These are phyloP conservation scores for Daedaleopsis sinensis DNA, from an alignment of 768 basidiomycete genomes.

Conservation along the genomic window DNA sequence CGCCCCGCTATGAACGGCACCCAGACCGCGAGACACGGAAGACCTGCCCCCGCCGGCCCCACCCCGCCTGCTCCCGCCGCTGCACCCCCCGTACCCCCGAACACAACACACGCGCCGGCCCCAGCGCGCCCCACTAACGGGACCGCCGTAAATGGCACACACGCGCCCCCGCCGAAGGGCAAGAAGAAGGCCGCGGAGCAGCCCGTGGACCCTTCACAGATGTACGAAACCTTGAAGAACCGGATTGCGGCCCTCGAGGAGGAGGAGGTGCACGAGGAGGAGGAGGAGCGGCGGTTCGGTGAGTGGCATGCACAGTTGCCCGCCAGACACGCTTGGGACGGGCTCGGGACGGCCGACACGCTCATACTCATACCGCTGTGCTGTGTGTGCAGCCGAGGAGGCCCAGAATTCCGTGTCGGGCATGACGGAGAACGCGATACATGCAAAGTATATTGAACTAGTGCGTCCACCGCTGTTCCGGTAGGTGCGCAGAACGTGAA, in stretches of 20 bases:
- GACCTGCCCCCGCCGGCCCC: constrained; percentile 35
- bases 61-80: constrained; percentile 58
- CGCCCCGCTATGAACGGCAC: constrained; percentile 24
- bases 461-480: constrained; percentile 46
- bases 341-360: constrained; percentile 10
- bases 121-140: constrained; percentile 30
- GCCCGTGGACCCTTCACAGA: constrained; percentile 78
- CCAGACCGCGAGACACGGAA: constrained; percentile 25
- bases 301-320: constrained; percentile 32
- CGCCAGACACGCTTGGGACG: too few relatives aligned
- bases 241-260: constrained; percentile 90
- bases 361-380: not conserved
- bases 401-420: constrained; percentile 86
- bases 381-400: constrained; percentile 66
- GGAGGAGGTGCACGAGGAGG: constrained; percentile 84
- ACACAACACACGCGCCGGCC: constrained; percentile 41
- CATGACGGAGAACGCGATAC: constrained; percentile 80
- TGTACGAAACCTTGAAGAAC: constrained; percentile 89
- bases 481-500: not conserved
- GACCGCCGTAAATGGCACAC: constrained; percentile 24
- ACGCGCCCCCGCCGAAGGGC: constrained; percentile 29
- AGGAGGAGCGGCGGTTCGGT: constrained; percentile 83
- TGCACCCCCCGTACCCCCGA: constrained; percentile 59
- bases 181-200: constrained; percentile 78
- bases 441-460: constrained; percentile 87